Percentiles rank a stretch among this genome's conserved stretches.
phyloP scores from a whole-genome alignment of 106 monocot species.

The Allium sativum region DNA sequence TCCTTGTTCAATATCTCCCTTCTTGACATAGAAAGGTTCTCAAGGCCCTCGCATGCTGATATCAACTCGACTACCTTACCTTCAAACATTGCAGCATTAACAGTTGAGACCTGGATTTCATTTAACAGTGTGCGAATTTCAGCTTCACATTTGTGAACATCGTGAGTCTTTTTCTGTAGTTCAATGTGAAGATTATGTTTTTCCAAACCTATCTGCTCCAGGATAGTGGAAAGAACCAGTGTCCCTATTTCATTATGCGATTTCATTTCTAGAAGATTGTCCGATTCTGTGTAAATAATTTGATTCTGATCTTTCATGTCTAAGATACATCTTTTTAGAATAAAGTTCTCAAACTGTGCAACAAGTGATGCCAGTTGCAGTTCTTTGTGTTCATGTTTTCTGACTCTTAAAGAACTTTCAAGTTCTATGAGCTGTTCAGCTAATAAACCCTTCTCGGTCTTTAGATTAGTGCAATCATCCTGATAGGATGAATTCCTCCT shows the following conservation, averaged over 20 bases:
- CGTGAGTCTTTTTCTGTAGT: slow-evolving; percentile 10
- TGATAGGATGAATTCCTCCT: too few relatives aligned
- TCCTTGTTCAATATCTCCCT: slow-evolving; percentile 37
- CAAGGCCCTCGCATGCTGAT: slow-evolving; percentile 37
- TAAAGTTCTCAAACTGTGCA: slow-evolving; percentile 15
- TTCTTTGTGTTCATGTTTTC: too few relatives aligned
- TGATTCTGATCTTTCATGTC: slow-evolving; percentile 12
- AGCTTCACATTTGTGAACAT: slow-evolving; percentile 23
- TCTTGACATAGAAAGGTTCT: slow-evolving; percentile 31
- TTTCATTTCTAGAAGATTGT: slow-evolving; percentile 5
- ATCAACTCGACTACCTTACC: slow-evolving; percentile 49
- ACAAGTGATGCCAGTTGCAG: too few relatives aligned
- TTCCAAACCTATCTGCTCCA: slow-evolving; percentile 17
- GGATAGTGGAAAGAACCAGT: slow-evolving; percentile 7
- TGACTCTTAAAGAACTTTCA: too few relatives aligned
- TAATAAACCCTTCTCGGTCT: too few relatives aligned
- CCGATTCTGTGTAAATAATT: slow-evolving; percentile 14
- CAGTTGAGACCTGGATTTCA: slow-evolving; percentile 30
- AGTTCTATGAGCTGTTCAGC: too few relatives aligned
- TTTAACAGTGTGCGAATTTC: slow-evolving; percentile 31
- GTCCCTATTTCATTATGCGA: slow-evolving; percentile 18
- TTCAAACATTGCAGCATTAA: slow-evolving; percentile 43
- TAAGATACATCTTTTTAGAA: slow-evolving; percentile 22
- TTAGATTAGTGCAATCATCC: too few relatives aligned
- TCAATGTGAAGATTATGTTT: slow-evolving; percentile 15